These are phyloP conservation scores for Mortierella alpina DNA, from an alignment of 192 early-diverging fungal genomes.

Conservation along the genomic window DNA sequence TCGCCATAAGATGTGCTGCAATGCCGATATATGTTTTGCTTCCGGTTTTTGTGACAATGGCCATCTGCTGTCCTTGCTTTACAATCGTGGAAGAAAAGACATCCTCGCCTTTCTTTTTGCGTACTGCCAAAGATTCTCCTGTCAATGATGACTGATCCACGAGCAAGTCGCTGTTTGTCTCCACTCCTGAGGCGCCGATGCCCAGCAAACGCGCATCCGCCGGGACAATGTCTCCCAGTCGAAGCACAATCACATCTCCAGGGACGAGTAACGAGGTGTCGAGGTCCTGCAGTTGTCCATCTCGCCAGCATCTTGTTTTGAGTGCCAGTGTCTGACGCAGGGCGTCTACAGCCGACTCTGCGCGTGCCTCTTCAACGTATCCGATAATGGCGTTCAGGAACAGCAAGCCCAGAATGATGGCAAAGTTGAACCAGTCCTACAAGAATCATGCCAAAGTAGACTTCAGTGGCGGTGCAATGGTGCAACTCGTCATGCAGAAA, in stretches of 20 bases:
- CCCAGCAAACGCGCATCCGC: conserved; percentile 86
- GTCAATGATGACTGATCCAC: conserved; percentile 93
- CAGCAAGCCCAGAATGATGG: conserved; percentile 80
- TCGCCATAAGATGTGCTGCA: conserved; percentile 87
- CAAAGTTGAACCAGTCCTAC: conserved; percentile 83
- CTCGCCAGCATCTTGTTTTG: conserved; percentile 82
- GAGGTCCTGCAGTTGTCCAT: conserved; percentile 74
- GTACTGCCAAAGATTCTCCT: conserved; percentile 91
- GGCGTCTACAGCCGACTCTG: conserved; percentile 90
- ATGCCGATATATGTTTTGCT: conserved; percentile 90
- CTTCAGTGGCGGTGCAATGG: no score
- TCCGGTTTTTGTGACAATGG: conserved; percentile 90
- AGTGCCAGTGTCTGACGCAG: conserved; percentile 92
- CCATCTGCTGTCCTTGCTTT: conserved; percentile 93
- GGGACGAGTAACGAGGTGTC: conserved; percentile 81
- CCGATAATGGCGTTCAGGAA: conserved; percentile 90
- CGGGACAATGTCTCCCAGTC: conserved; percentile 93
- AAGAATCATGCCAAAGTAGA: neutral
- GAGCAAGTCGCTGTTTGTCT: conserved; percentile 74
- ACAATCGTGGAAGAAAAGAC: conserved; percentile 91
- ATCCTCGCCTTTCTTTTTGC: conserved; percentile 80
- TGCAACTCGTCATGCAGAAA: no score
- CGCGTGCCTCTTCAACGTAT: conserved; percentile 90
- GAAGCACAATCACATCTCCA: conserved; percentile 85
- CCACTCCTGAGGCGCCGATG: conserved; percentile 74